Conservation (phyloP, 2,329 filamentous ascomycete species). For the Penicillium sp. region DNA sequence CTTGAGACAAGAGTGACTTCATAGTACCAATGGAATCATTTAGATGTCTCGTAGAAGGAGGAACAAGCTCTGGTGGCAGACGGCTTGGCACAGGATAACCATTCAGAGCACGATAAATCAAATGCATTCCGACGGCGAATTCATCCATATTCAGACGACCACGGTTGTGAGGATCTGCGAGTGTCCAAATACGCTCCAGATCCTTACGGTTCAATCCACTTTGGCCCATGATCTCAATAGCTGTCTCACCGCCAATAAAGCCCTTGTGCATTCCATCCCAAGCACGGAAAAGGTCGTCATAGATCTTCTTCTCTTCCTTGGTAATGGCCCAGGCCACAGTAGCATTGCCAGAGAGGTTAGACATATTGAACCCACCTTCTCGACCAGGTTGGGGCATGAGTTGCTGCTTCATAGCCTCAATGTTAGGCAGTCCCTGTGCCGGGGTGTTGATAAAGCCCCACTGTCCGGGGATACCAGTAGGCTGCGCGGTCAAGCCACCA, state of each 20-base stretch:
- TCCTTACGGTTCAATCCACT: constrained; percentile 90
- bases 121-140: constrained; percentile 97
- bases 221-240: constrained; percentile 96
- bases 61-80: constrained; percentile 87
- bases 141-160: constrained; percentile 94
- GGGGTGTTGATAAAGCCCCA: constrained; percentile 99
- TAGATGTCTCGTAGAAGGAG: constrained; percentile 90
- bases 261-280: constrained; percentile 96
- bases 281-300: constrained; percentile 89
- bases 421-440: constrained; percentile 84
- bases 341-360: constrained; percentile 86
- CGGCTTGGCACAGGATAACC: constrained; percentile 88
- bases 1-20: constrained; percentile 83
- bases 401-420: constrained; percentile 84
- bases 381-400: constrained; percentile 98
- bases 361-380: constrained; percentile 80
- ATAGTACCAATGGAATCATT: constrained; percentile 90
- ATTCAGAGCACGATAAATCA: constrained; percentile 96
- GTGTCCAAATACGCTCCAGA: constrained; percentile 89
- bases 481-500: constrained; percentile 83
- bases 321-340: constrained; percentile 98
- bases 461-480: constrained; percentile 87
- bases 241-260: constrained; percentile 85
- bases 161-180: constrained; percentile 91
- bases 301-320: constrained; percentile 96